These are phyloP conservation scores for Casuarina equisetifolia DNA, from an alignment of 306 rosid genomes.

Conservation along the genomic window DNA sequence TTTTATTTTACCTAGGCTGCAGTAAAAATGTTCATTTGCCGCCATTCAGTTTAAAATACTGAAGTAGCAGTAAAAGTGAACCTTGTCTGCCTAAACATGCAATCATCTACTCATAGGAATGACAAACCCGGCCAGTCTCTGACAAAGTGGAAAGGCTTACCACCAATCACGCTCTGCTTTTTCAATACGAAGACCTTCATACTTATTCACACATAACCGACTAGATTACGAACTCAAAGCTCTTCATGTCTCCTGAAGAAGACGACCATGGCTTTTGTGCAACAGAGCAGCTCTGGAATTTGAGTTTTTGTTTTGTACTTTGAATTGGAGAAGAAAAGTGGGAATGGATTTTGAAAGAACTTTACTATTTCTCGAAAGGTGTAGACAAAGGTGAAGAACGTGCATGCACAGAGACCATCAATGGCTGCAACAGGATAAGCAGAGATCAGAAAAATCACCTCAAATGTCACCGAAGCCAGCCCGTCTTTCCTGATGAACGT, in stretches of 20 bases:
- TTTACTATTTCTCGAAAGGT: constrained; percentile 4
- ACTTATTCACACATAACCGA: no score
- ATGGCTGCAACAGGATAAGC: background rate
- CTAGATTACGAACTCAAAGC: no score
- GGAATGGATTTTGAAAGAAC: background rate
- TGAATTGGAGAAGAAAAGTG: no score
- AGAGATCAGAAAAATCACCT: constrained; percentile 42
- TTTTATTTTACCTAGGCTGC: background rate
- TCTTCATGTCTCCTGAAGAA: no score
- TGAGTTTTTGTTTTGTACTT: background rate
- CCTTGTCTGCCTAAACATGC: background rate
- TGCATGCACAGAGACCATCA: constrained; percentile 10
- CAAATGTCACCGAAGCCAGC: constrained; percentile 62
- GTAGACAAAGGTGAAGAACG: constrained; percentile 14
- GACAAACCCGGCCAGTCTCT: constrained; percentile 28
- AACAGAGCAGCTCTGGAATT: background rate
- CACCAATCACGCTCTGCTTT: constrained; percentile 59
- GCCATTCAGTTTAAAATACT: background rate
- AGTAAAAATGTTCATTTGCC: background rate
- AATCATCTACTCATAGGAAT: constrained; percentile 23
- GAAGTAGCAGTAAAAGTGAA: constrained; percentile 1
- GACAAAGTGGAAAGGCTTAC: constrained; percentile 23
- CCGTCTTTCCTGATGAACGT: constrained; percentile 40
- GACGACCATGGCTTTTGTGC: no score
- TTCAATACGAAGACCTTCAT: constrained; percentile 4